Conservation (phyloP, 805 yeast species). For the Millerago galiae region DNA sequence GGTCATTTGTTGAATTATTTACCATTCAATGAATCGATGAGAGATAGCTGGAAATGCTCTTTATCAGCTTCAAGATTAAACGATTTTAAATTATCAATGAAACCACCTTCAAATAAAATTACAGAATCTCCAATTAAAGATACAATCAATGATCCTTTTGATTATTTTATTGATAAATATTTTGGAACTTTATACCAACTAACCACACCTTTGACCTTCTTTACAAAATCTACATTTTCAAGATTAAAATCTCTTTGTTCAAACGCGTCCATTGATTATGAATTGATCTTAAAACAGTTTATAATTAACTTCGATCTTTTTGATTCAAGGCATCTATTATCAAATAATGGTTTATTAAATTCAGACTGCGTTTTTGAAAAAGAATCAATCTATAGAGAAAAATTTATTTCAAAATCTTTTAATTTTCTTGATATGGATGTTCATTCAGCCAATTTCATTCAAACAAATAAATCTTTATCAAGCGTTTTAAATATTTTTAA, state of each 20-base stretch:
- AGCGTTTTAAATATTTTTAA: conserved; percentile 37
- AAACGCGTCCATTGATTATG: conserved; percentile 18
- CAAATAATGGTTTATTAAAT: conserved; percentile 25
- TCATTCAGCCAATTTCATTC: conserved; percentile 17
- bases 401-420: conserved; percentile 22
- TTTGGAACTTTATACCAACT: conserved; percentile 29
- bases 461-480: conserved; percentile 23
- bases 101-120: conserved; percentile 20
- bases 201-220: conserved; percentile 31
- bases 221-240: conserved; percentile 44
- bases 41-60: conserved; percentile 1
- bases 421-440: conserved; percentile 22
- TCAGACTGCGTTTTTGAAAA: conserved; percentile 17
- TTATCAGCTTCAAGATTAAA: conserved; percentile 6
- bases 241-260: conserved; percentile 39
- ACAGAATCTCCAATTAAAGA: conserved; percentile 15
- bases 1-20: background rate
- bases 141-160: conserved; percentile 21
- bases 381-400: conserved; percentile 25
- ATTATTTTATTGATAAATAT: conserved; percentile 26
- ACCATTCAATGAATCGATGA: background rate
- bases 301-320: conserved; percentile 32
- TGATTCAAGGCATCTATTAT: conserved; percentile 33
- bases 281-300: conserved; percentile 25
- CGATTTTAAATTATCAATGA: conserved; percentile 17